Base-by-base conservation (phyloP, 176 grass and related monocot species). In the Lolium multiflorum region DNA sequence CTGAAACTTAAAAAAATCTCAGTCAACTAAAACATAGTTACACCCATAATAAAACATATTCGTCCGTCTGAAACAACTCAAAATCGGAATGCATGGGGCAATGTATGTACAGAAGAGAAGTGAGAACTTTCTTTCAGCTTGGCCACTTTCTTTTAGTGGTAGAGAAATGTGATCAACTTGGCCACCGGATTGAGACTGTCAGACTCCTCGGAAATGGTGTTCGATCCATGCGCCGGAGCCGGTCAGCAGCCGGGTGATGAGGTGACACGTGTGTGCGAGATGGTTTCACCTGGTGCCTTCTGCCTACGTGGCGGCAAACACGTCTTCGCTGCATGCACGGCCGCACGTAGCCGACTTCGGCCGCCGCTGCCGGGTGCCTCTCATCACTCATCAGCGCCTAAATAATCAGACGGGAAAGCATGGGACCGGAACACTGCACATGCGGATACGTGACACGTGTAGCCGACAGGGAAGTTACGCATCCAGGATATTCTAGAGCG, bases 161-260 rank as follows among this genome's bases (percentile, higher is more conserved):
- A 65, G 62, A 63, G 5, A 66, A 28, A 66, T 13, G 28, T 1
- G 31, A 68, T 50, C 51, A 54, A 70, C 15, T 71, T 44, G 67
- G 67, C 35, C 5, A 7, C 12, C 5, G 24, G 62, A 17, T 75
- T 75, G 50, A 47, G 22, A 28, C 21, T 31, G 73, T 76, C 48
- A 76, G 73, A 9, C 24, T 31, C 78, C 77, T 87, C 28, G 85
- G 68, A 74, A 87, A 62, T 74, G 28, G 78, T 51, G 46, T 15
- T 76, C n/a, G n/a, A n/a, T n/a, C 25, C 46, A 21, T 74, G 14
- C 44, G 22, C 12, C 3, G 17, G 17, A 20, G 67, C 8, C 49
- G 46, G 25, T 31, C 62, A 65, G 26, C 65, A 6, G 31, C 15
- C 8, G 15, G 64, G 31, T 39, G 31, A 7, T 35, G 35, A 9